phyloP scores from a whole-genome alignment of 345 rosid species.

The Anacardium occidentale region DNA sequence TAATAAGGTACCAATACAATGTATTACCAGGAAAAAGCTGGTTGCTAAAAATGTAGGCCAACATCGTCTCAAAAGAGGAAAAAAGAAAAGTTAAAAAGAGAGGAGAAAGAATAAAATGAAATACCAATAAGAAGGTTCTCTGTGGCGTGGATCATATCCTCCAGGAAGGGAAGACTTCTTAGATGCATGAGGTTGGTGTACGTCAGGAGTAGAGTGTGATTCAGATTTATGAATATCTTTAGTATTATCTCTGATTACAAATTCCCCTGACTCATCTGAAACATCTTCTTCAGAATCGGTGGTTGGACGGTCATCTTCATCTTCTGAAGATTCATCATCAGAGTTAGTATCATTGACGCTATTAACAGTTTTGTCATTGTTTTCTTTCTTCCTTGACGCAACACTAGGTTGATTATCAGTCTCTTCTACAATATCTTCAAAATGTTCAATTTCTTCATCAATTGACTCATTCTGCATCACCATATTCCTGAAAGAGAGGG shows the following conservation, averaged over 20 bases:
- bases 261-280: slow-evolving; percentile 54
- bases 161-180: slow-evolving; percentile 55
- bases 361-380: slow-evolving; percentile 20
- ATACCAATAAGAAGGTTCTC: slow-evolving; percentile 92
- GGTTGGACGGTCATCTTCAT: slow-evolving; percentile 42
- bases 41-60: neutral
- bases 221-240: slow-evolving; percentile 32
- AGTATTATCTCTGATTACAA: slow-evolving; percentile 34
- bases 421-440: slow-evolving; percentile 81
- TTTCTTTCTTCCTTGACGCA: slow-evolving; percentile 37
- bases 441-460: slow-evolving; percentile 92
- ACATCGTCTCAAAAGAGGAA: neutral
- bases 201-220: slow-evolving; percentile 27
- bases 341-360: slow-evolving; percentile 27
- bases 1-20: neutral
- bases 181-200: slow-evolving; percentile 29
- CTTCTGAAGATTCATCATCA: slow-evolving; percentile 56
- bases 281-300: slow-evolving; percentile 56
- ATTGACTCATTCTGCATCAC: slow-evolving; percentile 72
- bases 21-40: neutral
- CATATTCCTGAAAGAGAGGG: slow-evolving; percentile 60
- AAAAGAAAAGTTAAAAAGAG: neutral
- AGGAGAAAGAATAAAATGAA: neutral
- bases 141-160: slow-evolving; percentile 88
- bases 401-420: slow-evolving; percentile 36